Evolutionary conservation across 2,329 filamentous ascomycete species (phyloP).

Genomic region (Diplodia intermedia): DNA sequence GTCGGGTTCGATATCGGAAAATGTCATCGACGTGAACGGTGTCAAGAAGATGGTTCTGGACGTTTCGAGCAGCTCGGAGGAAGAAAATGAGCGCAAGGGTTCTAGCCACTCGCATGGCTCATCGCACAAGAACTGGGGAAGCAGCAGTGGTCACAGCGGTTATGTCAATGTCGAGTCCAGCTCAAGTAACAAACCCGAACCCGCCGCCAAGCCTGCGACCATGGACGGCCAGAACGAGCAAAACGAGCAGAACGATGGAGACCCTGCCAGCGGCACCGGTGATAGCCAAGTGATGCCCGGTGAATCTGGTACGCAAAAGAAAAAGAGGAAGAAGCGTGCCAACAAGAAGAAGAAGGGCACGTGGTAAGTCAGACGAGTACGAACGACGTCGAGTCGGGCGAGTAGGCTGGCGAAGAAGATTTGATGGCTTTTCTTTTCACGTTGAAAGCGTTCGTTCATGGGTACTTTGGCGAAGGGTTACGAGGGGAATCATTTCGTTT

Average conservation of each 20-base stretch:
- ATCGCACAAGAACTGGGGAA: conserved; percentile 23
- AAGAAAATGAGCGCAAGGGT: conserved; percentile 16
- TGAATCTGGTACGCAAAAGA: conserved; percentile 34
- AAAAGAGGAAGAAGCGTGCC: conserved; percentile 47
- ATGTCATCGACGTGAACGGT: conserved; percentile 75
- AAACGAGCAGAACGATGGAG: conserved; percentile 24
- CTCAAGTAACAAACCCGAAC: conserved; percentile 25
- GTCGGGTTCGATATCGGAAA: conserved; percentile 80
- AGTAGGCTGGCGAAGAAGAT: background rate
- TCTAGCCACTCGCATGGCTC: conserved; percentile 28
- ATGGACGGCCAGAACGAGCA: conserved; percentile 34
- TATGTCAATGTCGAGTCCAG: conserved; percentile 13
- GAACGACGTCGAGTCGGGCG: background rate
- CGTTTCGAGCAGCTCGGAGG: conserved; percentile 61
- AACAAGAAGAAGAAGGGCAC: conserved; percentile 45
- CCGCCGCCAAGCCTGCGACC: conserved; percentile 41
- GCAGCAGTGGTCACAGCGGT: conserved; percentile 22
- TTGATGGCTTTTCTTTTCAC: conserved; percentile 2
- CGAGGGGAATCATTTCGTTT: background rate
- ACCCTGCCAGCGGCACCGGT: conserved; percentile 35
- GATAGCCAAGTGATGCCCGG: conserved; percentile 34
- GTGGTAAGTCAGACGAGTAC: conserved; percentile 23
- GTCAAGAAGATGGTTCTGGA: conserved; percentile 79
- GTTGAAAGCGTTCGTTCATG: conserved; percentile 19
- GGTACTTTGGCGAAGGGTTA: conserved; percentile 5